phyloP scores from a whole-genome alignment of 2,329 filamentous ascomycete genomes.

The Beauveria caledonica region DNA sequence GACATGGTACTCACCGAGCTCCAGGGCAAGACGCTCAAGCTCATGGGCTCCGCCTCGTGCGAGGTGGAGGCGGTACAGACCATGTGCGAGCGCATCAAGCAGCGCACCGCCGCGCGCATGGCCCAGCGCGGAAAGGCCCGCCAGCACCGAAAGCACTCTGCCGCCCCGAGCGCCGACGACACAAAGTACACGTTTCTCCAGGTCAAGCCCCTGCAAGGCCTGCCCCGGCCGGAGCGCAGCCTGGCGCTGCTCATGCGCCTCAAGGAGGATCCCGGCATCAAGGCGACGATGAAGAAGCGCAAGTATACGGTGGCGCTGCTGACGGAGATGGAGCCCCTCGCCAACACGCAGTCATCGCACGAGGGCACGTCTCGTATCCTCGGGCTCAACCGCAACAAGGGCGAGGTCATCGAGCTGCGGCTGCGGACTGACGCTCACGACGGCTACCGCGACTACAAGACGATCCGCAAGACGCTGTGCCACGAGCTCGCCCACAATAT shows the following conservation, averaged over 20 bases:
- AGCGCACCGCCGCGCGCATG: constrained; percentile 35
- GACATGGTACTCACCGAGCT: constrained; percentile 40
- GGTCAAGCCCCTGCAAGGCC: constrained; percentile 65
- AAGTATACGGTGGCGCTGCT: constrained; percentile 76
- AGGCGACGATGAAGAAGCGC: constrained; percentile 73
- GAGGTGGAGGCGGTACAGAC: constrained; percentile 48
- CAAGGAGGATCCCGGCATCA: constrained; percentile 77
- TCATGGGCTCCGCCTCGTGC: constrained; percentile 55
- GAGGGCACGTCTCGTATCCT: constrained; percentile 68
- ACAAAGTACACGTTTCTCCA: constrained; percentile 72
- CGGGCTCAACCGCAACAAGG: constrained; percentile 78
- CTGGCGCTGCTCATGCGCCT: constrained; percentile 66
- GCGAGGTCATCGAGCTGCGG: constrained; percentile 84
- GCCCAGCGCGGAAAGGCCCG: constrained; percentile 23
- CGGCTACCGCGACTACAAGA: constrained; percentile 87
- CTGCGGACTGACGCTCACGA: constrained; percentile 90
- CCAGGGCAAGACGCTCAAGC: constrained; percentile 50
- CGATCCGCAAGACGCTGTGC: constrained; percentile 83
- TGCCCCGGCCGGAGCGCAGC: constrained; percentile 67
- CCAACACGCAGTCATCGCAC: constrained; percentile 64
- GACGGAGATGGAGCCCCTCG: constrained; percentile 89
- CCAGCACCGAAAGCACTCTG: constrained; percentile 15
- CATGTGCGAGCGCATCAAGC: constrained; percentile 40
- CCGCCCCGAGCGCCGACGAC: constrained; percentile 40
- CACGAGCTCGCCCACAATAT: constrained; percentile 95